A percentile compares a stretch with the other conserved stretches of the same genome.
phyloP scores from a whole-genome alignment of 768 basidiomycete genomes.

The Macrolepiota albuminosa region DNA sequence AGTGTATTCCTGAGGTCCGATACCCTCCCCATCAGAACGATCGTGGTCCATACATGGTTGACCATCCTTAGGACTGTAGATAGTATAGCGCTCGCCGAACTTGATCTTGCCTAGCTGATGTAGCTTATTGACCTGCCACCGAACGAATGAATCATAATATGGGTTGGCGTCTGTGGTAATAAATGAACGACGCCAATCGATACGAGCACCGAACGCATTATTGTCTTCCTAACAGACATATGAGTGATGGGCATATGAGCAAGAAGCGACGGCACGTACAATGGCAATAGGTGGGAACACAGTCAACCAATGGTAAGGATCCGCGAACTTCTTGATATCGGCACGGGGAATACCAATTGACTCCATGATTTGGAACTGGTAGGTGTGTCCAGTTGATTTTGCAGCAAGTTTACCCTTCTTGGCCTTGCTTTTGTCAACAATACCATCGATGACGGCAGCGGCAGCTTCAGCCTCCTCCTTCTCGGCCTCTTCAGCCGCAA shows the following conservation, averaged over 20 bases:
- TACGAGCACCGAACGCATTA: conserved; percentile 84
- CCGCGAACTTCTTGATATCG: conserved; percentile 95
- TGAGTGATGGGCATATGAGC: neutral
- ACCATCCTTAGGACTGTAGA: conserved; percentile 97
- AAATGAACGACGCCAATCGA: conserved; percentile 96
- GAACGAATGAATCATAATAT: conserved; percentile 94
- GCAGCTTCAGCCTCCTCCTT: conserved; percentile 32
- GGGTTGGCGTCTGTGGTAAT: conserved; percentile 94
- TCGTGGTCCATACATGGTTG: conserved; percentile 99
- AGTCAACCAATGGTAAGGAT: conserved; percentile 88
- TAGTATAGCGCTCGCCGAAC: conserved; percentile 96
- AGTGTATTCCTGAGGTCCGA: conserved; percentile 95
- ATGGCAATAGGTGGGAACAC: conserved; percentile 94
- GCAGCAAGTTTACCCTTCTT: conserved; percentile 95
- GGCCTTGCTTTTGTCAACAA: conserved; percentile 63
- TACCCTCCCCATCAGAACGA: conserved; percentile 88
- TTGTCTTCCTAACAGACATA: conserved; percentile 49
- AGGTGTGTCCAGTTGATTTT: conserved; percentile 89
- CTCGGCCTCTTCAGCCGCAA: conserved; percentile 42
- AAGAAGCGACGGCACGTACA: neutral
- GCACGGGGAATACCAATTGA: conserved; percentile 82
- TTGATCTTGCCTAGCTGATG: conserved; percentile 88
- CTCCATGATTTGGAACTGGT: conserved; percentile 99
- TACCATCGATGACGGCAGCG: conserved; percentile 35
- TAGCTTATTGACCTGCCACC: conserved; percentile 97